Evolutionary conservation across 1,284 basidiomycete species (phyloP).

Genomic region (Cutaneotrichosporon sp.): DNA sequence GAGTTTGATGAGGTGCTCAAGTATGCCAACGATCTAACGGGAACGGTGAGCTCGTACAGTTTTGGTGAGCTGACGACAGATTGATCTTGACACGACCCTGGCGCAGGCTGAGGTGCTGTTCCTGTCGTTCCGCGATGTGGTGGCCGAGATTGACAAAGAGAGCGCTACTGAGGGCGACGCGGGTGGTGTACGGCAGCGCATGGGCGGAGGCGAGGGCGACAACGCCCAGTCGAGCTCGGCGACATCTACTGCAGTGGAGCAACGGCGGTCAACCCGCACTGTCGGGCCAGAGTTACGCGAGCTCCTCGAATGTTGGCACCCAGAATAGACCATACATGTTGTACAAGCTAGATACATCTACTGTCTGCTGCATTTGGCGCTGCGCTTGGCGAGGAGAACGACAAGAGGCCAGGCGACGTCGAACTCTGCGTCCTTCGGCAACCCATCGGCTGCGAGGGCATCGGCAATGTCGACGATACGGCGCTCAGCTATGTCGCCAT

Average conservation of each 20-base stretch:
- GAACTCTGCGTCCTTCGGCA: slow-evolving; percentile 33
- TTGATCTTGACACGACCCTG: slow-evolving; percentile 84
- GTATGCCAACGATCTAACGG: slow-evolving; percentile 89
- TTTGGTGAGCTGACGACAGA: slow-evolving; percentile 49
- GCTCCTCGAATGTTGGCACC: slow-evolving; percentile 15
- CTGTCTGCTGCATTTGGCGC: not conserved
- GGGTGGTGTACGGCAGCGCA: not conserved
- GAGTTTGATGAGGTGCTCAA: slow-evolving; percentile 69
- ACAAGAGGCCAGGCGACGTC: slow-evolving; percentile 69
- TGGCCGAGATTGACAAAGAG: slow-evolving; percentile 70
- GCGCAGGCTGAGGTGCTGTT: slow-evolving; percentile 92
- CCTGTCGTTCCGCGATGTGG: slow-evolving; percentile 52
- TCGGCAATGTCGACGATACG: slow-evolving; percentile 56
- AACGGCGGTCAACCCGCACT: not conserved
- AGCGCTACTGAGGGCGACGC: not conserved
- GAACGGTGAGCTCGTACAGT: slow-evolving; percentile 54
- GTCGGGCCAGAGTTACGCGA: slow-evolving; percentile 17
- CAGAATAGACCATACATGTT: slow-evolving; percentile 1
- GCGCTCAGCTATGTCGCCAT: slow-evolving; percentile 60
- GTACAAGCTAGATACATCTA: not conserved
- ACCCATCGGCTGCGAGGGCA: slow-evolving; percentile 49
- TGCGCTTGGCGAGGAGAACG: slow-evolving; percentile 52
- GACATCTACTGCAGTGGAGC: slow-evolving; percentile 3
- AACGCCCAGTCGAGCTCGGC: not conserved
- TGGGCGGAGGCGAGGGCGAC: not conserved